phyloP scores from a whole-genome alignment of 805 yeast genomes.

The Ogataea parapolymorpha region DNA sequence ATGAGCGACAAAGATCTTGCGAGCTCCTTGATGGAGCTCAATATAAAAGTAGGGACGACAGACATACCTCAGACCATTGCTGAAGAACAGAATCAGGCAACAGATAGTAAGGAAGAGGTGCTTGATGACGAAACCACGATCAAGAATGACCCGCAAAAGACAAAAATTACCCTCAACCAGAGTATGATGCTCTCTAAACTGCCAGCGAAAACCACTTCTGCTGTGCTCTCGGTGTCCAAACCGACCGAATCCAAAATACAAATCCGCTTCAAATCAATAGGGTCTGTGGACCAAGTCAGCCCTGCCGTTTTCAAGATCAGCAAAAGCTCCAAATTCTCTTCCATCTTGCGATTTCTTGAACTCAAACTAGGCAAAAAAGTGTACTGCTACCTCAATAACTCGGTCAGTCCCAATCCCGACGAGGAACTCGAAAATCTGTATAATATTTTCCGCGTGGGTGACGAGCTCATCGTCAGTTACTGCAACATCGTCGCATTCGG shows the following conservation, averaged over 20 bases:
- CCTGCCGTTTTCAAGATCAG: conserved; percentile 53
- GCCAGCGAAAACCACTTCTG: conserved; percentile 24
- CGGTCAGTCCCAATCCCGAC: conserved; percentile 45
- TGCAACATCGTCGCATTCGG: conserved; percentile 48
- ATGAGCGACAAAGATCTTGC: conserved; percentile 10
- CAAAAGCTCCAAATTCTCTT: conserved; percentile 43
- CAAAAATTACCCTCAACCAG: conserved; percentile 30
- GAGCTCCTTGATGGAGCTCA: conserved; percentile 18
- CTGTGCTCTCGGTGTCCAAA: conserved; percentile 19
- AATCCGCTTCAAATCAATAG: conserved; percentile 58
- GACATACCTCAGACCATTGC: conserved; percentile 1
- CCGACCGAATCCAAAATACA: conserved; percentile 35
- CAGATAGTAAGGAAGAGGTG: conserved; percentile 4
- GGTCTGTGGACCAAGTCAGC: conserved; percentile 46
- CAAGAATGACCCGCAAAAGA: conserved; percentile 20
- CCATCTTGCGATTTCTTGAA: conserved; percentile 43
- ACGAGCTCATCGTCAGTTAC: conserved; percentile 42
- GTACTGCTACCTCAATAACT: conserved; percentile 44
- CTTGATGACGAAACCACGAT: conserved; percentile 14
- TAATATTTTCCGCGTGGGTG: conserved; percentile 34
- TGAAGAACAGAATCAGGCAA: conserved; percentile 3
- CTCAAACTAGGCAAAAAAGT: conserved; percentile 35
- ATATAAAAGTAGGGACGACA: conserved; percentile 18
- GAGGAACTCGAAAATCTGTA: conserved; percentile 39
- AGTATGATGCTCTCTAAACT: conserved; percentile 26